Evolutionary conservation across 2,329 filamentous ascomycete genomes (phyloP), one percentile per base, ranked within the genome.

Genomic region (Pseudogymnoascus sp.): DNA sequence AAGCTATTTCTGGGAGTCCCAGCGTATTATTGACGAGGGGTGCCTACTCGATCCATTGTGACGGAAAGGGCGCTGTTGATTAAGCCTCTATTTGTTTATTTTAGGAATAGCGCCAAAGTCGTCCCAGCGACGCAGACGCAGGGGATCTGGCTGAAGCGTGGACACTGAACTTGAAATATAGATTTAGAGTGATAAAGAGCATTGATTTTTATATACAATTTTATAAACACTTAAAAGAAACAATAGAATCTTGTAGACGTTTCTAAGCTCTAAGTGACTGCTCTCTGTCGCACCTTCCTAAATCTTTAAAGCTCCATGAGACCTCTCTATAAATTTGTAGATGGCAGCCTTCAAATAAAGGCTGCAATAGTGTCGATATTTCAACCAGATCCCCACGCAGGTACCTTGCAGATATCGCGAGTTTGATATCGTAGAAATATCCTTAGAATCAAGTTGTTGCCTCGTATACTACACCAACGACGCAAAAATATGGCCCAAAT

Each of bases 31-130:
- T 9, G 49, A 38, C 8, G 36, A 30, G 16, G 36, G 59, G 6
- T 60, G 38, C 36, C 28, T 49, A 12, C 36, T 61, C 22, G 39
- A 61, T 61, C 28, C 38, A 52, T 49, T 61, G 30, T 55, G 49
- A 61, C 42, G 30, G 49, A 55, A 61, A 61, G 33, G 36, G 38
- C 30, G 59, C 49, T 60, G 59, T 60, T 55, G 49, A 60, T 62
- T 45, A 35, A 45, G 14, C 35, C 59, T 59, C 23, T 6, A 60
- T 60, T 62, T 62, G 62, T 62, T 62, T 62, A 62, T 60, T 30
- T 41, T 39, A 23, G 58, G 62, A 42, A 14, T 60, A 63, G 61
- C 30, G 39, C 45, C 61, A 30, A 49, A 30, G 58, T 62, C 58
- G 60, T 58, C 61, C 60, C 35, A 59, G 61, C 41, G 62, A 62